phyloP scores from a whole-genome alignment of 208 protist genomes.

The Trichomonas gallinae region DNA sequence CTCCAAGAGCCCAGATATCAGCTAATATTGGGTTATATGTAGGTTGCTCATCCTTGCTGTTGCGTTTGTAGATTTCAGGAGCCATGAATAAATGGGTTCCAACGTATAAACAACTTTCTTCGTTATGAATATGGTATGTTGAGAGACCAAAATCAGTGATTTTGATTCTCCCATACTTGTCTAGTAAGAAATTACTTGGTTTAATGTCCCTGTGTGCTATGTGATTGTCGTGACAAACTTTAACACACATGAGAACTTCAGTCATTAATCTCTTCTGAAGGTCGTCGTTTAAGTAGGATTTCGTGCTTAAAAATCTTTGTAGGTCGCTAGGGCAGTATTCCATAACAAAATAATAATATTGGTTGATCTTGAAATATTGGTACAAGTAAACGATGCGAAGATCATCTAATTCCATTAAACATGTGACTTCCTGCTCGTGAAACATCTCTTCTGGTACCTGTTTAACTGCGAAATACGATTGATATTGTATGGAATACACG shows the following conservation, averaged over 20 bases:
- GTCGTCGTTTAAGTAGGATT: background rate
- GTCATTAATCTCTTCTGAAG: background rate
- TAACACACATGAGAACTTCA: background rate
- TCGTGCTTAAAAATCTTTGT: background rate
- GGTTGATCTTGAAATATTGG: background rate
- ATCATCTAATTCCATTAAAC: background rate
- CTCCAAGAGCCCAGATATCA: background rate
- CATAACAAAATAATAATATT: background rate
- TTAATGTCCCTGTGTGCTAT: slow-evolving; percentile 31
- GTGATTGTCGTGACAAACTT: slow-evolving; percentile 17
- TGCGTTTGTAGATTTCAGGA: background rate
- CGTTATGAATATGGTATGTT: background rate
- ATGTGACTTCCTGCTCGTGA: background rate
- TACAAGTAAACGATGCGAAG: background rate
- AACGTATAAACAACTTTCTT: background rate
- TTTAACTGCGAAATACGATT: background rate
- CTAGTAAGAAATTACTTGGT: slow-evolving; percentile 23
- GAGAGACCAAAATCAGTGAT: slow-evolving; percentile 32
- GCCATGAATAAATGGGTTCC: background rate
- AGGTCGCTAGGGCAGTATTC: background rate
- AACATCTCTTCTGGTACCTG: background rate
- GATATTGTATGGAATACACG: background rate
- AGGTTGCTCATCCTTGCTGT: background rate
- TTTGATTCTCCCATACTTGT: background rate
- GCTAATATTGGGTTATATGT: background rate